phyloP scores from a whole-genome alignment of 1,284 basidiomycete genomes.

The Phellopilus nigrolimitatus region DNA sequence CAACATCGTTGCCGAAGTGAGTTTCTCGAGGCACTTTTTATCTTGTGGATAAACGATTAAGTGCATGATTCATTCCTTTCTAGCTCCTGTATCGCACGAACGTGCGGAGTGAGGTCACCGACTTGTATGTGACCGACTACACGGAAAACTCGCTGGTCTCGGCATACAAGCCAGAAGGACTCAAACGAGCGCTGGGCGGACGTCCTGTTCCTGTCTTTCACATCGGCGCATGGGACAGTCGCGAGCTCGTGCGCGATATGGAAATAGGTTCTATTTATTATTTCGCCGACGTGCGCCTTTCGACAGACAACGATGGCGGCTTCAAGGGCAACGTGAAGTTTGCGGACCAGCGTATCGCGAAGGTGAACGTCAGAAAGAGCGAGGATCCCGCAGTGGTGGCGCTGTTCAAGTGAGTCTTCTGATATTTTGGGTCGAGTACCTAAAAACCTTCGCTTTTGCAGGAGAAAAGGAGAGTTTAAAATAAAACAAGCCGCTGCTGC shows the following conservation, averaged over 20 bases:
- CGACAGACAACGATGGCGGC: slow-evolving; percentile 29
- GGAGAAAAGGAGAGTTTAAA: slow-evolving; percentile 28
- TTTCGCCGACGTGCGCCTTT: slow-evolving; percentile 50
- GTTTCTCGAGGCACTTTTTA: not conserved
- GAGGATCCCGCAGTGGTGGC: slow-evolving; percentile 29
- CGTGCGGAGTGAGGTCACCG: slow-evolving; percentile 32
- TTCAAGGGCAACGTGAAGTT: slow-evolving; percentile 52
- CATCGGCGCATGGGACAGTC: slow-evolving; percentile 46
- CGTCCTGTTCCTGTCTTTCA: slow-evolving; percentile 50
- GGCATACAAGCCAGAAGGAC: slow-evolving; percentile 21
- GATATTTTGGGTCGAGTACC: not conserved
- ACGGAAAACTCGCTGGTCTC: slow-evolving; percentile 45
- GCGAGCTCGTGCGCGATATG: slow-evolving; percentile 37
- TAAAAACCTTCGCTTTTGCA: slow-evolving; percentile 13
- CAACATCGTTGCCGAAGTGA: slow-evolving; percentile 16
- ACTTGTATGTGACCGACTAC: slow-evolving; percentile 64
- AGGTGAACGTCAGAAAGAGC: slow-evolving; percentile 36
- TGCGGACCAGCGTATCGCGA: slow-evolving; percentile 44
- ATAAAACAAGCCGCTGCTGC: slow-evolving; percentile 17
- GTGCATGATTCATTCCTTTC: not conserved
- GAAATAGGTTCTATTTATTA: slow-evolving; percentile 39
- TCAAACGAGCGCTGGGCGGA: slow-evolving; percentile 32
- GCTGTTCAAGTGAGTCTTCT: slow-evolving; percentile 28
- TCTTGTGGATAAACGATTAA: not conserved
- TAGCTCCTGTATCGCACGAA: slow-evolving; percentile 44